Evolutionary conservation across 768 basidiomycete species (phyloP), one percentile per base, ranked within the genome.

Genomic region (Suillus spraguei): DNA sequence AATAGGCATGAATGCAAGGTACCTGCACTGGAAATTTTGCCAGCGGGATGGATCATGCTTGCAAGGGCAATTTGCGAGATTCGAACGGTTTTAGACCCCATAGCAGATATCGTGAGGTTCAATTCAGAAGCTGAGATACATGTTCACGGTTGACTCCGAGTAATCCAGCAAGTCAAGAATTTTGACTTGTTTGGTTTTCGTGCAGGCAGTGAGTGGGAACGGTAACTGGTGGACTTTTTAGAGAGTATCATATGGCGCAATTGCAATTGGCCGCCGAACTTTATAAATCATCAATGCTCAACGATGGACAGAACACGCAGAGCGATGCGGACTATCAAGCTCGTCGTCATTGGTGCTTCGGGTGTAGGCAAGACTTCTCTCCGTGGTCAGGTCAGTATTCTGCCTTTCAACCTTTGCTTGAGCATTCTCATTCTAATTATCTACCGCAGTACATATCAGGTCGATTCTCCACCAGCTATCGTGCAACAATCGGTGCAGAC

Each of bases 401-500:
- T 20, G 10, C 24, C 1, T 39, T n/a, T 54, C 53, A 22, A 47
- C 46, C n/a, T 22, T 14, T 13, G 1, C 22, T 22, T 24, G 46
- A 47, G 22, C 46, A 5, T 14, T 39, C 38, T 39, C 13, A 39
- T 39, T 39, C 38, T 22, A 22, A n/a, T 47, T 22, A 47, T 47
- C 11, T 24, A 47, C 46, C 22, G n/a, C 67, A 94, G 87, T 95
- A 90, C 72, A 87, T 93, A 67, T 87, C 89, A 11, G 86, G 87
- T 33, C 84, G 83, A 14, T 95, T 94, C 74, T 87, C 89, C 5
- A 85, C 83, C 3, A 86, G 87, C 11, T 95, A 95, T 73, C 81
- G 91, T 55, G 89, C 93, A 1, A 95, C 94, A 3, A 94, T 96
- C 47, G 94, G 93, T 22, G 87, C 90, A n/a, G 93, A 95, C 76